Percentiles rank a stretch among this genome's conserved stretches.
Evolutionary conservation across 2,329 filamentous ascomycete species (phyloP).

Genomic region (Pseudogymnoascus sp.): DNA sequence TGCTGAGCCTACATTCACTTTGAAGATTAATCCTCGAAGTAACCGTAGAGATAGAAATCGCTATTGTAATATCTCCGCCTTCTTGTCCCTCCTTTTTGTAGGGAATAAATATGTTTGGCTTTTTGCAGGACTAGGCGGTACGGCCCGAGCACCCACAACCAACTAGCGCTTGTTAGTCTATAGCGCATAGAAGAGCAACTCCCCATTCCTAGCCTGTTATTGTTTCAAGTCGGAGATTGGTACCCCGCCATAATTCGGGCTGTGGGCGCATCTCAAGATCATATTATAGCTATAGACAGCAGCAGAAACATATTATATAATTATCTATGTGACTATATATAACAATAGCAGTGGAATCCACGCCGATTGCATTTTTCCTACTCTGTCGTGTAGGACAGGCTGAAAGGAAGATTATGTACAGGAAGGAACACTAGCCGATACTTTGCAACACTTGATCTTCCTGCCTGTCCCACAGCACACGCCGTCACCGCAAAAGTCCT

Average conservation of each 20-base stretch:
- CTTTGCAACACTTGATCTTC: not conserved
- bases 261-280: not conserved
- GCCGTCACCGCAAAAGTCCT: not conserved
- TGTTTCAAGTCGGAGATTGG: not conserved
- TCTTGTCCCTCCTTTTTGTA: not conserved
- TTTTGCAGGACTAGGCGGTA: not conserved
- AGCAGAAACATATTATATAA: not conserved
- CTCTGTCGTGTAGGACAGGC: not conserved
- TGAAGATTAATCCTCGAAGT: not conserved
- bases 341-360: constrained; percentile 54
- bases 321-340: constrained; percentile 32
- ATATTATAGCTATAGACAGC: not conserved
- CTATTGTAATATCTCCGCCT: not conserved
- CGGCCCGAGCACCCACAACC: not conserved
- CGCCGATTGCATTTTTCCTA: constrained; percentile 24
- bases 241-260: not conserved
- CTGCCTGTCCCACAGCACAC: not conserved
- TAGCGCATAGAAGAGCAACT: not conserved
- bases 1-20: not conserved
- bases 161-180: not conserved
- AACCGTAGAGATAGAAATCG: not conserved
- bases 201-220: not conserved
- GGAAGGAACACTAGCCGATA: too few relatives aligned
- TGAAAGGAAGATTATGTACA: not conserved
- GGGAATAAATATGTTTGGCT: not conserved